phyloP scores from a whole-genome alignment of 805 yeast species.

The Candida morakotiae region DNA sequence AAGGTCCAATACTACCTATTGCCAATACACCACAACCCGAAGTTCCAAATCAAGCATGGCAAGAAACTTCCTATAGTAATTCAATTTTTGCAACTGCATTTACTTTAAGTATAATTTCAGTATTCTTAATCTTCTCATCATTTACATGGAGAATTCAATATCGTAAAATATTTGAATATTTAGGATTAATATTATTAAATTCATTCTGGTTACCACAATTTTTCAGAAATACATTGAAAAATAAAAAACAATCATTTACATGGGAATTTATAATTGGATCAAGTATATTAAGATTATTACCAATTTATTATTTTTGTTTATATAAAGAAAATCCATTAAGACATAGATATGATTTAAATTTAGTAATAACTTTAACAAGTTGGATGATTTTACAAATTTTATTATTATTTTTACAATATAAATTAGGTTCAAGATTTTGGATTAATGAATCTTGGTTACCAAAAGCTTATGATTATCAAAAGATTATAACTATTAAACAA shows the following conservation, averaged over 20 bases:
- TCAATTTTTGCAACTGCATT: constrained; percentile 24
- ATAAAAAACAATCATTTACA: constrained; percentile 56
- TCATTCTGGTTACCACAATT: constrained; percentile 91
- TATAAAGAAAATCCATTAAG: constrained; percentile 56
- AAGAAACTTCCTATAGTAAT: constrained; percentile 20
- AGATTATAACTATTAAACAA: constrained; percentile 53
- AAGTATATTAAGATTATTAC: constrained; percentile 56
- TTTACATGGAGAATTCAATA: constrained; percentile 58
- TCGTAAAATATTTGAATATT: constrained; percentile 55
- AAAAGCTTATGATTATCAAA: constrained; percentile 83
- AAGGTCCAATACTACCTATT: constrained; percentile 9
- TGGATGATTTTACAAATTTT: constrained; percentile 64
- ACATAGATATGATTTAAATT: constrained; percentile 57
- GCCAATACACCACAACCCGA: constrained; percentile 8
- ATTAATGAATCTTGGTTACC: constrained; percentile 71
- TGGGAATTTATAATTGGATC: constrained; percentile 79
- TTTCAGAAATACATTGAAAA: constrained; percentile 68
- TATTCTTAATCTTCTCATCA: constrained; percentile 55
- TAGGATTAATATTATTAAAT: constrained; percentile 47
- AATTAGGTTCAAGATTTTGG: constrained; percentile 79
- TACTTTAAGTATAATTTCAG: constrained; percentile 23
- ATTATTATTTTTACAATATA: constrained; percentile 57
- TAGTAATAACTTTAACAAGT: constrained; percentile 40
- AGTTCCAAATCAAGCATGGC: constrained; percentile 11
- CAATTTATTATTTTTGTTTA: constrained; percentile 60